phyloP scores from a whole-genome alignment of 805 yeast species.

The Wickerhamiella lipophila region DNA sequence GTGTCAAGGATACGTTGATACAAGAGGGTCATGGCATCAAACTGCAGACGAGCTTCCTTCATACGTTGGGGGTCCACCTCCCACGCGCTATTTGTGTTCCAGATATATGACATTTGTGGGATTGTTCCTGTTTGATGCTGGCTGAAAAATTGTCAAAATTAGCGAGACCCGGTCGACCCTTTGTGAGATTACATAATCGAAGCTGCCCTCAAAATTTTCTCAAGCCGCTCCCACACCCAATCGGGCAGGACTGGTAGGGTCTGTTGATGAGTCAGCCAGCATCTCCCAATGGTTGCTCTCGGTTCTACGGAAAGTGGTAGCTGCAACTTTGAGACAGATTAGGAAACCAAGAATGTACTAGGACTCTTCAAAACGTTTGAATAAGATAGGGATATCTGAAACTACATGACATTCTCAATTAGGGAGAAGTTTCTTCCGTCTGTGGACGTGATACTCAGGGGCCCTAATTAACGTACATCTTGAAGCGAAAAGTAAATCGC shows the following conservation, averaged over 20 bases:
- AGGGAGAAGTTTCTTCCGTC: too few relatives aligned
- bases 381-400: neutral
- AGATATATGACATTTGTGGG: slow-evolving; percentile 26
- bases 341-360: neutral
- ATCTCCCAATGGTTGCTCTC: neutral
- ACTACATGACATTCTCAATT: neutral
- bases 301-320: too few relatives aligned
- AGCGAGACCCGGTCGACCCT: neutral
- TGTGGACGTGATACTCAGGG: too few relatives aligned
- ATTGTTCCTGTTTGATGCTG: neutral
- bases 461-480: neutral
- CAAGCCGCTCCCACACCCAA: neutral
- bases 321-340: neutral
- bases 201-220: neutral
- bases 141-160: neutral
- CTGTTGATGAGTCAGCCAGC: neutral
- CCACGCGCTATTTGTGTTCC: slow-evolving; percentile 24
- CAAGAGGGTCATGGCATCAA: slow-evolving; percentile 25
- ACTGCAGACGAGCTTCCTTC: slow-evolving; percentile 27
- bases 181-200: neutral
- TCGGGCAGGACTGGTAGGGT: too few relatives aligned
- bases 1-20: slow-evolving; percentile 37
- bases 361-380: neutral
- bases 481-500: neutral
- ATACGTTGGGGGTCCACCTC: slow-evolving; percentile 26